Conservation (phyloP, 2,329 filamentous ascomycete species). For the Penicillium vulpinum region DNA sequence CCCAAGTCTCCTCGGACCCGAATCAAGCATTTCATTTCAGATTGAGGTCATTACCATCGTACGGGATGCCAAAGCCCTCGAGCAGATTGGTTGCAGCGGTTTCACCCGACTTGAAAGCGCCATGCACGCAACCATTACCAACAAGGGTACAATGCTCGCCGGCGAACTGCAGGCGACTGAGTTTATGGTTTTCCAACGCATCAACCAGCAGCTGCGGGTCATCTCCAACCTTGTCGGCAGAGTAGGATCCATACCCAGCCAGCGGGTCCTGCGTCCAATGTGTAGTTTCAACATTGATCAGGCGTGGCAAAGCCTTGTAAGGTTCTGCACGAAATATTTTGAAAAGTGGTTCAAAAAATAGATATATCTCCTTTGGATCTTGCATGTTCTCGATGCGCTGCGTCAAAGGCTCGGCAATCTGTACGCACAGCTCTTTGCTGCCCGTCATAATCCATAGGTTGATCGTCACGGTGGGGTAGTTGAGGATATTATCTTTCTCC, state of each 20-base stretch:
- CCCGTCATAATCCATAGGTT: slow-evolving; percentile 49
- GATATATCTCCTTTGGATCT: slow-evolving; percentile 38
- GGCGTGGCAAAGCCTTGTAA: slow-evolving; percentile 44
- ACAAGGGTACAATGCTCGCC: slow-evolving; percentile 44
- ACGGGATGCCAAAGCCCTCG: slow-evolving; percentile 34
- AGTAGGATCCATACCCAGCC: slow-evolving; percentile 47
- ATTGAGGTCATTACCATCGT: neutral
- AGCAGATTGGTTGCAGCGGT: slow-evolving; percentile 44
- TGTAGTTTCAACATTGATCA: slow-evolving; percentile 45
- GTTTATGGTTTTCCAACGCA: slow-evolving; percentile 40
- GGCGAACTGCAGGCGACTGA: slow-evolving; percentile 44
- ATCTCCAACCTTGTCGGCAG: slow-evolving; percentile 49
- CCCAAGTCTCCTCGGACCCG: neutral
- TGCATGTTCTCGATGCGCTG: slow-evolving; percentile 48
- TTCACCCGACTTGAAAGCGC: slow-evolving; percentile 48
- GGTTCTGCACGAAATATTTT: slow-evolving; percentile 47
- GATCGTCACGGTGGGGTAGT: slow-evolving; percentile 46
- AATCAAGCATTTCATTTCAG: neutral
- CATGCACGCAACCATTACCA: slow-evolving; percentile 48
- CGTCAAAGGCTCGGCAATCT: slow-evolving; percentile 48
- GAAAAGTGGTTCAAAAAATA: slow-evolving; percentile 49
- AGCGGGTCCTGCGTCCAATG: slow-evolving; percentile 48
- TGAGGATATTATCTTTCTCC: slow-evolving; percentile 39
- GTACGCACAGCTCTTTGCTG: slow-evolving; percentile 45
- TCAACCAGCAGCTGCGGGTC: slow-evolving; percentile 40